Base-by-base conservation (phyloP, 371 early-diverging fungal species). In the Antonospora locustae region DNA sequence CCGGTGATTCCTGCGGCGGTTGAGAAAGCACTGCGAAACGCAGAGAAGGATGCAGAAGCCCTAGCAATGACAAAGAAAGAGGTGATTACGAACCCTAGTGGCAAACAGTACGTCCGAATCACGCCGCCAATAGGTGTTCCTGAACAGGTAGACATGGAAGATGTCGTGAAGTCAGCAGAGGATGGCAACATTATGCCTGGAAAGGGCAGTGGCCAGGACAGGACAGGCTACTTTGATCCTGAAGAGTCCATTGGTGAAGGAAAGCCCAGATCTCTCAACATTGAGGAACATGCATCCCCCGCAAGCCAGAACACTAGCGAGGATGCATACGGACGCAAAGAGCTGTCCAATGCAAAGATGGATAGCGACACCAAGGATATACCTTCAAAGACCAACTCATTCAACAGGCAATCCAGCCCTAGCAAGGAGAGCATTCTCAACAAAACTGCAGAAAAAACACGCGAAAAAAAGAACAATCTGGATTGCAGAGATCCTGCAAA, bases 111-210 rank as follows among this genome's bases (percentile, higher is more conserved):
- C 27, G 62, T 64, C 12, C 43, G 53, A 29, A 37, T 62, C 22
- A 39, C 28, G 12, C 57, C 66, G 19, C 62, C 63, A 1, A 61
- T 57, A 41, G 71, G 71, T 28, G 55, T 65, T 12, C 12, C 57
- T 9, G 56, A 64, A 32, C 41, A 39, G 16, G 45, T 63, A 38
- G 38, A 57, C n/a, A 46, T 62, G 29, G 27, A 44, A 4, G 55
- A 66, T 14, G 59, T 14, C 6, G 60, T 7, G 44, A 47, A 6
- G 34, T 59, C 25, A 28, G 9, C 5, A 16, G 9, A 55, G 55
- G 29, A 54, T 34, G 34, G 9, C 9, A 34, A 34, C 14, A 34
- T 14, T 34, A 34, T 34, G 44, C 44, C 9, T 7, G 19, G 29
- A 43, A 43, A n/a, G n/a, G 36, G 16, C 36, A 36, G 12, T 16